These are phyloP conservation scores for Backusella tuberculispora DNA, from an alignment of 192 early-diverging fungal species.

Conservation along the genomic window DNA sequence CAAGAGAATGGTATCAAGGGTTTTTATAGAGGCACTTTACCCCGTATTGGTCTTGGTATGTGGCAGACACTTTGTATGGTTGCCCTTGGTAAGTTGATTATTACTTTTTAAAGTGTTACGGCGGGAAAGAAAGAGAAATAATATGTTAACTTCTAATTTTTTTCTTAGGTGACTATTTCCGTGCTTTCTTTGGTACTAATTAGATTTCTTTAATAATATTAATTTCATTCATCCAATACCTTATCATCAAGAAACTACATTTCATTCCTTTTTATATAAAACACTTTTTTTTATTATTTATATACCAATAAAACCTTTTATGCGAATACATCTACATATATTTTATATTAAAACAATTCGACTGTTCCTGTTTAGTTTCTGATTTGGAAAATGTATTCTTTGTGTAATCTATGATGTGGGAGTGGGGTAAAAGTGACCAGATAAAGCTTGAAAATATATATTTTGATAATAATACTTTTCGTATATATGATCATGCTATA, in stretches of 20 bases:
- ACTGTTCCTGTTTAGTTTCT: neutral
- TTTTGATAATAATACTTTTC: no score
- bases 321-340: constrained; percentile 7
- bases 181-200: constrained; percentile 29
- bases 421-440: neutral
- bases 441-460: no score
- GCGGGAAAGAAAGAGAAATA: neutral
- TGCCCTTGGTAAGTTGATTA: constrained; percentile 50
- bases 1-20: constrained; percentile 87
- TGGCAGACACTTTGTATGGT: constrained; percentile 97
- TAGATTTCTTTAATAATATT: constrained; percentile 17
- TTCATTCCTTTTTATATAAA: constrained; percentile 15
- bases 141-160: neutral
- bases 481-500: no score
- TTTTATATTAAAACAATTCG: neutral
- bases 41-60: constrained; percentile 76
- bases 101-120: neutral
- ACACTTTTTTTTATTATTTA: neutral
- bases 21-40: constrained; percentile 89
- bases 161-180: constrained; percentile 29
- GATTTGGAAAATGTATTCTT: neutral
- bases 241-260: constrained; percentile 18
- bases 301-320: constrained; percentile 16
- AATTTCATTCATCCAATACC: constrained; percentile 15
- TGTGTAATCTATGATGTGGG: neutral